Percentiles rank a stretch among this genome's conserved stretches.
Evolutionary conservation across 768 basidiomycete genomes (phyloP).

Genomic region (Leccinum variicolor): DNA sequence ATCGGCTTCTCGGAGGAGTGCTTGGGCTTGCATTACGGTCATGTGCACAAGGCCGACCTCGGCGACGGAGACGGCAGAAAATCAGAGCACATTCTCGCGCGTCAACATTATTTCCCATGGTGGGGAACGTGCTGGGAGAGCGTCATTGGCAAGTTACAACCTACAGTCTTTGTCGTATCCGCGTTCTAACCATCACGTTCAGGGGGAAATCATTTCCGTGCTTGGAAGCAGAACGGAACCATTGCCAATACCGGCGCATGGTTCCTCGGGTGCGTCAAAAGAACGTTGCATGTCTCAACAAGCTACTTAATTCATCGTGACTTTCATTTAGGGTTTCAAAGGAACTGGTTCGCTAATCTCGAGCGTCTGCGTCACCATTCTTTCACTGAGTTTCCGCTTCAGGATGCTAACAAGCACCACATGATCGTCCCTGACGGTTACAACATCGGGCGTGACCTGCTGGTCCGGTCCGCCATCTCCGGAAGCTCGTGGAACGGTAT

Average conservation of each 20-base stretch:
- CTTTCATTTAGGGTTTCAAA: slow-evolving; percentile 61
- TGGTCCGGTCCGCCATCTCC: slow-evolving; percentile 62
- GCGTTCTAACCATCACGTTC: slow-evolving; percentile 5
- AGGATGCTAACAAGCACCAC: slow-evolving; percentile 63
- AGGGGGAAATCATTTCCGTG: slow-evolving; percentile 89
- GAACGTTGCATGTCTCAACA: neutral
- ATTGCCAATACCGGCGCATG: slow-evolving; percentile 70
- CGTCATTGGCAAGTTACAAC: slow-evolving; percentile 46
- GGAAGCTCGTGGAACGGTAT: slow-evolving; percentile 61
- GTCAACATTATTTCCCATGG: slow-evolving; percentile 74
- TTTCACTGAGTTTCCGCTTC: slow-evolving; percentile 1
- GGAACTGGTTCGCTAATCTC: slow-evolving; percentile 46
- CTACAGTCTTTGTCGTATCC: neutral
- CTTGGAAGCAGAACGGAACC: slow-evolving; percentile 87
- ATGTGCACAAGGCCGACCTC: slow-evolving; percentile 74
- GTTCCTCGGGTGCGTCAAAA: slow-evolving; percentile 68
- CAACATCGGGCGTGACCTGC: slow-evolving; percentile 75
- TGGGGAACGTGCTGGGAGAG: slow-evolving; percentile 92
- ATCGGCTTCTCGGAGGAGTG: slow-evolving; percentile 84
- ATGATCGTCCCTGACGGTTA: slow-evolving; percentile 77
- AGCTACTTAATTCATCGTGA: neutral
- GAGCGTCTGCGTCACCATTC: neutral
- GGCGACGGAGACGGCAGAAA: slow-evolving; percentile 79
- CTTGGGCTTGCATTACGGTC: slow-evolving; percentile 72
- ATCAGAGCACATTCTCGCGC: slow-evolving; percentile 64